Conservation (phyloP, 164 flowering plant species). For the Nelumbo lutea region DNA sequence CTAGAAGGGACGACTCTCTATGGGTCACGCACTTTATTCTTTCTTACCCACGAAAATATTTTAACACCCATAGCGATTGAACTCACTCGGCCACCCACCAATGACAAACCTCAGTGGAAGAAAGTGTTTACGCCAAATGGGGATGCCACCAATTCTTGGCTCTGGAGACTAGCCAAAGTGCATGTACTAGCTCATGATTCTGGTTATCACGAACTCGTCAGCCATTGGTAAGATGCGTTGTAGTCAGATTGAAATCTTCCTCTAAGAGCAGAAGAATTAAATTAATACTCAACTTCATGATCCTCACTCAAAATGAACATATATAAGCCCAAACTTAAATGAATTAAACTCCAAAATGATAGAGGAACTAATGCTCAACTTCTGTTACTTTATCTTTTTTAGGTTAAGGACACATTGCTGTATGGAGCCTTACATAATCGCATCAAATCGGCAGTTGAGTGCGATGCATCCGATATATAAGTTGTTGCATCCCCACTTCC, state of each 20-base stretch:
- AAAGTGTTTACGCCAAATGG: constrained; percentile 21
- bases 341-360: too few relatives aligned
- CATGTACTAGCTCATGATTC: constrained; percentile 36
- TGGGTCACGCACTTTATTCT: constrained; percentile 26
- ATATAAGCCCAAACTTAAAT: too few relatives aligned
- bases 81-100: constrained; percentile 34
- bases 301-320: too few relatives aligned
- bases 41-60: constrained; percentile 18
- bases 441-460: too few relatives aligned
- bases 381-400: too few relatives aligned
- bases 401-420: too few relatives aligned
- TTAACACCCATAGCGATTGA: constrained; percentile 43
- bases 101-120: constrained; percentile 31
- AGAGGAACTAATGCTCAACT: too few relatives aligned
- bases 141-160: constrained; percentile 25
- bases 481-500: constrained; percentile 11
- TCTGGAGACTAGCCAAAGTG: constrained; percentile 35
- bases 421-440: too few relatives aligned
- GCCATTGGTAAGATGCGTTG: constrained; percentile 27
- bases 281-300: too few relatives aligned
- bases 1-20: constrained; percentile 24
- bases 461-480: too few relatives aligned
- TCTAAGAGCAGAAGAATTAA: too few relatives aligned
- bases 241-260: too few relatives aligned
- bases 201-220: constrained; percentile 34